Base-by-base conservation (phyloP, 2,329 filamentous ascomycete species). In the Xylaria sp. region DNA sequence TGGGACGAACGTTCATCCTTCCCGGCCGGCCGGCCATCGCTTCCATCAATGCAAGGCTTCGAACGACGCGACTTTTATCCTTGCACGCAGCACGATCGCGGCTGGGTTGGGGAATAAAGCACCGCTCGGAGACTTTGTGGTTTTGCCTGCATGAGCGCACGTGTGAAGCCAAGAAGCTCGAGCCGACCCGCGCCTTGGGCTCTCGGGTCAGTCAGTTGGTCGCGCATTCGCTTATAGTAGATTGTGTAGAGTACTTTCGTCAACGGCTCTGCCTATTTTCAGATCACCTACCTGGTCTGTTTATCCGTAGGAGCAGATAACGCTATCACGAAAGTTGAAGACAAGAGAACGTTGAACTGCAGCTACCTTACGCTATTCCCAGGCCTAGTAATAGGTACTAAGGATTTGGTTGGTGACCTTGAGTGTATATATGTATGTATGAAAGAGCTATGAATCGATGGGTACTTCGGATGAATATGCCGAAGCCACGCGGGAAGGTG, bases 61-160 rank as follows among this genome's bases (percentile, higher is more conserved):
- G 39, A 42, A 31, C 49, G 15, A 29, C 49, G 20, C 33, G 27
- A 29, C 47, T 31, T 50, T 31, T 50, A 51, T 17, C 55, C 50
- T 65, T 60, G 47, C 25, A n/a, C 15, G 62, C n/a, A 55, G 36
- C 47, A n/a, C 20, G 60, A 39, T 63, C 42, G 36, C 51, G 54
- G 63, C 55, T 63, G 66, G 66, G 63, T 63, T 63, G 66, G 59
- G 66, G 53, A 44, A 60, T 42, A 39, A 31, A 27, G 27, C 11
- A 31, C 5, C 11, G 10, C 44, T 42, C 38, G n/a, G 42, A 61
- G 56, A 45, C 42, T 63, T 13, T 38, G 38, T 38, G 38, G 20
- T 36, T 27, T 38, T 49, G 25, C 53, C 44, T 65, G 63, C 66
- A 68, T 63, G 59, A 49, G 63, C 47, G 44, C 63, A 69, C 63